Conservation (phyloP, 495 filamentous ascomycete genomes). For the Schizothecium vesticola region DNA sequence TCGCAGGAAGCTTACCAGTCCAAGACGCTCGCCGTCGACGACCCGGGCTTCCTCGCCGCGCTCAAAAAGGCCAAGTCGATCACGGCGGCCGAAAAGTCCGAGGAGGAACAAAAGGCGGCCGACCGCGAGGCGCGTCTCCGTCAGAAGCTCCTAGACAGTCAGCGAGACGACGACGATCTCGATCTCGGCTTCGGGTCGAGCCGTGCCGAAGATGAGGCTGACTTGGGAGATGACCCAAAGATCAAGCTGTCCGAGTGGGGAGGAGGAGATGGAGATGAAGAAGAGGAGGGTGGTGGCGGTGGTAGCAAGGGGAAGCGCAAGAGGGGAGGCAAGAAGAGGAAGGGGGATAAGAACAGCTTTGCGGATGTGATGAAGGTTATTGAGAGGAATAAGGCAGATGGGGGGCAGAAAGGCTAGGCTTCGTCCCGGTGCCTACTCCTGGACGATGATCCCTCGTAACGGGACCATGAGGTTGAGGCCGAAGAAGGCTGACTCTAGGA, state of each 20-base stretch:
- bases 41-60: conserved; percentile 77
- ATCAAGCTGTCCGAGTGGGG: conserved; percentile 65
- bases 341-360: conserved; percentile 76
- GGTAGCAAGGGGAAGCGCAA: conserved; percentile 59
- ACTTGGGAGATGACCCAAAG: conserved; percentile 48
- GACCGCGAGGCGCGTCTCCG: conserved; percentile 58
- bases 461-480: no score
- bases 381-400: conserved; percentile 51
- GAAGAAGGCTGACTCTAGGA: neutral
- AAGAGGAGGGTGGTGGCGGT: conserved; percentile 36
- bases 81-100: conserved; percentile 44
- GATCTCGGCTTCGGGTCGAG: conserved; percentile 90
- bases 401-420: neutral
- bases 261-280: conserved; percentile 44
- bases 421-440: no score
- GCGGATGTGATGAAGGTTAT: conserved; percentile 76
- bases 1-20: conserved; percentile 44
- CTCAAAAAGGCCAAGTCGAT: conserved; percentile 78
- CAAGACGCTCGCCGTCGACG: conserved; percentile 59
- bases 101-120: conserved; percentile 42
- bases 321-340: conserved; percentile 77
- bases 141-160: conserved; percentile 68
- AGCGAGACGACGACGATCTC: conserved; percentile 85
- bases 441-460: neutral
- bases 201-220: conserved; percentile 74